These are phyloP conservation scores for Albophoma yamanashiensis DNA, from an alignment of 2,329 filamentous ascomycete species.

Conservation along the genomic window DNA sequence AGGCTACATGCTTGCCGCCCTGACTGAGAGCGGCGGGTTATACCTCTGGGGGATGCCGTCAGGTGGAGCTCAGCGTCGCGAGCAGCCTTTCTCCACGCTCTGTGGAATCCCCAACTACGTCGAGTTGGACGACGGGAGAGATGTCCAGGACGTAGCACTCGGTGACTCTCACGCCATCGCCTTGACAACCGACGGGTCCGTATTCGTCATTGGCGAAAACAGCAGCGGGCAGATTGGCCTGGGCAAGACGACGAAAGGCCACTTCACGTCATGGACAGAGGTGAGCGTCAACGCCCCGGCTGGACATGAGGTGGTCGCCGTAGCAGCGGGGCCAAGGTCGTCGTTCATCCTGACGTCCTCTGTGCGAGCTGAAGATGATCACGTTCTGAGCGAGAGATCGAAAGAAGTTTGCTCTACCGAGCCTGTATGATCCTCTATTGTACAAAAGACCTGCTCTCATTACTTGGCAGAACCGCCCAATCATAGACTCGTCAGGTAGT, in stretches of 20 bases:
- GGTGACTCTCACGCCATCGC: conserved; percentile 50
- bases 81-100: conserved; percentile 19
- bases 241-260: conserved; percentile 4
- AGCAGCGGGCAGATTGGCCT: conserved; percentile 49
- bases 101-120: conserved; percentile 28
- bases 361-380: conserved; percentile 4
- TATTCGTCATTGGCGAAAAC: conserved; percentile 49
- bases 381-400: background rate
- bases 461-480: conserved; percentile 11
- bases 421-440: conserved; percentile 33
- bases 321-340: conserved; percentile 36
- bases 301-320: conserved; percentile 22
- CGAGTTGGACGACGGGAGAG: conserved; percentile 33
- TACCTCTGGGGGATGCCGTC: conserved; percentile 47
- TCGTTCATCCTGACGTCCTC: conserved; percentile 36
- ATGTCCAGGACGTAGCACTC: conserved; percentile 46
- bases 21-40: conserved; percentile 46
- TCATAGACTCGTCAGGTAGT: conserved; percentile 98
- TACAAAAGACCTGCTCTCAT: conserved; percentile 27
- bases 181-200: conserved; percentile 33
- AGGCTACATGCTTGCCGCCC: conserved; percentile 46
- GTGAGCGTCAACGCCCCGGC: conserved; percentile 15
- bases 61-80: conserved; percentile 15
- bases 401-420: conserved; percentile 16
- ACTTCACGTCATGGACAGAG: conserved; percentile 23